A percentile compares a stretch with the other conserved stretches of the same genome.
Conservation (phyloP, 371 early-diverging fungal genomes). For the Lichtheimia ornata region DNA sequence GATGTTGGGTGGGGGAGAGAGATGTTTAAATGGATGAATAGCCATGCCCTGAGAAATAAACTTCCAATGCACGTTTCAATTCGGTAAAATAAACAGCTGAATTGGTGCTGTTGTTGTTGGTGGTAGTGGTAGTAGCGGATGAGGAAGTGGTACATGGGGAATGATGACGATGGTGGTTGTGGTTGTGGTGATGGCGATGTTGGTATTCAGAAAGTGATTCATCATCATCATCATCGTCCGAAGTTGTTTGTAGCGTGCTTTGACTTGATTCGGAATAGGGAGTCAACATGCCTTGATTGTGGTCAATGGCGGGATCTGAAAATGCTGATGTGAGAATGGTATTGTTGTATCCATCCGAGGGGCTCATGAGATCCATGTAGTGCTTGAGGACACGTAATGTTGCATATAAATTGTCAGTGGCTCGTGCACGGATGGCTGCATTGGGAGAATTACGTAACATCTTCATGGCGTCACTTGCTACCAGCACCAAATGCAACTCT, state of each 20-base stretch:
- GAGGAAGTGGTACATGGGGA: no score
- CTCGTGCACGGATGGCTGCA: constrained; percentile 30
- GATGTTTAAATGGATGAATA: constrained; percentile 1
- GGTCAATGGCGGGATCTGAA: background rate
- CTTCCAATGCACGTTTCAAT: constrained; percentile 2
- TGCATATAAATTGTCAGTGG: constrained; percentile 21
- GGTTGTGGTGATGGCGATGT: no score
- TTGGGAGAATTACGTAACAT: constrained; percentile 28
- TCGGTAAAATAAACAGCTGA: constrained; percentile 5
- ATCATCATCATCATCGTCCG: constrained; percentile 3
- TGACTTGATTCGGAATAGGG: background rate
- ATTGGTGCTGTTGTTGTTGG: background rate
- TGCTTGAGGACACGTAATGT: constrained; percentile 24
- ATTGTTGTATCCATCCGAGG: background rate
- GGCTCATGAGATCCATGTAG: background rate
- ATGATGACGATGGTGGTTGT: no score
- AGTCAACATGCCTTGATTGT: background rate
- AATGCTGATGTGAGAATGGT: no score
- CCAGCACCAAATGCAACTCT: constrained; percentile 40
- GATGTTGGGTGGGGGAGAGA: background rate
- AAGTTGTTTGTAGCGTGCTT: background rate
- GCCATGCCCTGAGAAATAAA: constrained; percentile 5
- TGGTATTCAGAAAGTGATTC: background rate
- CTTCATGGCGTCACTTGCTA: constrained; percentile 34
- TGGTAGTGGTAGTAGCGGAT: background rate